Evolutionary conservation across 2,329 filamentous ascomycete species (phyloP).

Genomic region (Coniochaeta sp.): DNA sequence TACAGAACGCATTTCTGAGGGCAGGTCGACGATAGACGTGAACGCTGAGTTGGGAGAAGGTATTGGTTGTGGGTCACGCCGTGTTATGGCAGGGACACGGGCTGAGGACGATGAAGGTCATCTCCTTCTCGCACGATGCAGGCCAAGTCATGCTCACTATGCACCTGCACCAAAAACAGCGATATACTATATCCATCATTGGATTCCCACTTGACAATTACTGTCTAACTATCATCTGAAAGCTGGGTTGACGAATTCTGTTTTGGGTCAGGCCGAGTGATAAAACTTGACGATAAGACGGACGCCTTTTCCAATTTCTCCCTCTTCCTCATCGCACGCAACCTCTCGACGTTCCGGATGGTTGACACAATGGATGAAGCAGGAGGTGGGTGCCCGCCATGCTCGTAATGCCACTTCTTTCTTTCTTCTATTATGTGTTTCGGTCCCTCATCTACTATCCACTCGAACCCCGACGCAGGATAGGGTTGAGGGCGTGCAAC

Average conservation of each 20-base stretch:
- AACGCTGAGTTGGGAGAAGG: too few relatives aligned
- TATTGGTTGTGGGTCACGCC: too few relatives aligned
- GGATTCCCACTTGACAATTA: too few relatives aligned
- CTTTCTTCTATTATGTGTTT: slow-evolving; percentile 6
- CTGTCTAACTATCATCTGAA: neutral
- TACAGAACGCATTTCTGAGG: too few relatives aligned
- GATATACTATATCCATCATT: too few relatives aligned
- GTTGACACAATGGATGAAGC: neutral
- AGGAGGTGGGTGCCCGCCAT: neutral
- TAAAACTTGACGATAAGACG: neutral
- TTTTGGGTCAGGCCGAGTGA: neutral
- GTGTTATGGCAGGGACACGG: too few relatives aligned
- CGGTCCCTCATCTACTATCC: slow-evolving; percentile 7
- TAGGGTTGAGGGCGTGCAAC: slow-evolving; percentile 5
- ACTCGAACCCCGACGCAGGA: slow-evolving; percentile 3
- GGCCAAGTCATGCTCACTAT: too few relatives aligned
- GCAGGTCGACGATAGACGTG: too few relatives aligned
- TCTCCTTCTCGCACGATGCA: too few relatives aligned
- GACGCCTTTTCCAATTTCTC: neutral
- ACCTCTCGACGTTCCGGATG: neutral
- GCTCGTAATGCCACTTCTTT: slow-evolving; percentile 5
- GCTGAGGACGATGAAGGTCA: too few relatives aligned
- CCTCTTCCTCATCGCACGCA: neutral
- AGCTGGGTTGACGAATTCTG: neutral
- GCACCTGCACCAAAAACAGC: too few relatives aligned